Conservation (phyloP, 2,329 filamentous ascomycete genomes). For the Arachnopeziza araneosa region DNA sequence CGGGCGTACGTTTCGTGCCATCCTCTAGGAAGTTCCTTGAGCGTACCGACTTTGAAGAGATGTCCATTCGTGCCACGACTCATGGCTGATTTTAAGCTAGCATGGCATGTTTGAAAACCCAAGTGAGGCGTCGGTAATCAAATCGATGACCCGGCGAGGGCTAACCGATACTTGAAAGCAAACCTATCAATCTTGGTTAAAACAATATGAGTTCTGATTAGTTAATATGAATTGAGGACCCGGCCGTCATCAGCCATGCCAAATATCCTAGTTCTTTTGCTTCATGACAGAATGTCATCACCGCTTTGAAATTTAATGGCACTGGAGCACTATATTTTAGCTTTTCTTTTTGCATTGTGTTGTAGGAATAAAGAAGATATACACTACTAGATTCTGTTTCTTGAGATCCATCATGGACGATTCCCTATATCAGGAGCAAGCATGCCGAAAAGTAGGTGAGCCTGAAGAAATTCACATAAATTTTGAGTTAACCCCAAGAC, state of each 20-base stretch:
- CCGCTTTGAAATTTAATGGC: background rate
- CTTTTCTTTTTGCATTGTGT: too few relatives aligned
- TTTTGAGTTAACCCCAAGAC: background rate
- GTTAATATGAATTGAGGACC: background rate
- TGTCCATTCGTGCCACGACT: conserved; percentile 49
- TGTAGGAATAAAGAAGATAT: too few relatives aligned
- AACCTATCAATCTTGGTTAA: conserved; percentile 35
- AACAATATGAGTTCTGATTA: background rate
- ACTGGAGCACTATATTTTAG: background rate
- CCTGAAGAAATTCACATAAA: background rate
- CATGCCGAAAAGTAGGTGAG: too few relatives aligned
- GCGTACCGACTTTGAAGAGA: conserved; percentile 40
- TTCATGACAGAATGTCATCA: background rate
- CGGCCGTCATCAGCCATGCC: background rate
- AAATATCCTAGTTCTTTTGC: background rate
- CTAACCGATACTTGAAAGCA: conserved; percentile 60
- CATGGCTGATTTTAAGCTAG: conserved; percentile 42
- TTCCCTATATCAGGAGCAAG: too few relatives aligned
- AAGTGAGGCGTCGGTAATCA: conserved; percentile 57
- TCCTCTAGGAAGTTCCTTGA: conserved; percentile 44
- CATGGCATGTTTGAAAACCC: conserved; percentile 55
- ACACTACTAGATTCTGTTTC: too few relatives aligned
- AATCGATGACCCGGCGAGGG: conserved; percentile 53
- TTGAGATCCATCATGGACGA: too few relatives aligned
- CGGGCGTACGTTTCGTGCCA: conserved; percentile 6